A percentile compares a stretch with the other conserved stretches of the same genome.
These are phyloP conservation scores for Penicillium nucicola DNA, from an alignment of 495 filamentous ascomycete species.

Conservation along the genomic window DNA sequence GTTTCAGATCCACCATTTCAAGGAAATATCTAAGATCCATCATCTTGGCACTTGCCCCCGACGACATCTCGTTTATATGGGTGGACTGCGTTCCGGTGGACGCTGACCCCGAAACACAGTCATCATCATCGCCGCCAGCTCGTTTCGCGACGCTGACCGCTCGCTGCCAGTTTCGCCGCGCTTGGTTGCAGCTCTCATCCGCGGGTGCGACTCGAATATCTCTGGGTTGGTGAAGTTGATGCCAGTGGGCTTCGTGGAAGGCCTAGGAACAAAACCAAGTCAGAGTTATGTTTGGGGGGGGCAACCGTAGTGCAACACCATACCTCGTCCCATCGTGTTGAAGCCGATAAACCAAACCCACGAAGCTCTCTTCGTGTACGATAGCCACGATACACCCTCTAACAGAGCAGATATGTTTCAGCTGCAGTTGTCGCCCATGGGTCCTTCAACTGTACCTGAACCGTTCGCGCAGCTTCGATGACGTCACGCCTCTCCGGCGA, in stretches of 20 bases:
- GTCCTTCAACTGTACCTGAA: conserved; percentile 34
- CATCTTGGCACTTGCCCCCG: conserved; percentile 57
- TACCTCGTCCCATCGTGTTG: conserved; percentile 65
- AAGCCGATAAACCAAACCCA: conserved; percentile 62
- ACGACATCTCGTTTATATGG: conserved; percentile 25
- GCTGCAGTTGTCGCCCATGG: neutral
- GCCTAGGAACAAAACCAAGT: conserved; percentile 32
- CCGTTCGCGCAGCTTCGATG: conserved; percentile 49
- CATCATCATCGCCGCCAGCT: conserved; percentile 63
- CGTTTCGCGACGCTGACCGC: conserved; percentile 65
- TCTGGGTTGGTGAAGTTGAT: conserved; percentile 28
- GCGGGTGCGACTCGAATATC: conserved; percentile 22
- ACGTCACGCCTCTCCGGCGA: conserved; percentile 17
- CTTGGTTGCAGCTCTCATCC: conserved; percentile 29
- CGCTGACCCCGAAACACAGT: conserved; percentile 16
- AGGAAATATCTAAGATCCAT: conserved; percentile 92
- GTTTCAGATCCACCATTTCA: conserved; percentile 89
- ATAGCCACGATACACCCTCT: conserved; percentile 71
- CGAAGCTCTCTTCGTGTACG: conserved; percentile 61
- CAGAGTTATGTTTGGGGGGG: neutral
- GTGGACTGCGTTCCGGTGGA: conserved; percentile 23
- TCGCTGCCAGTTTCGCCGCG: conserved; percentile 72
- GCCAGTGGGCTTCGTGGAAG: conserved; percentile 55
- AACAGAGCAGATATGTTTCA: conserved; percentile 6
- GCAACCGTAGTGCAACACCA: neutral